Evolutionary conservation across 306 rosid species (phyloP), one percentile per base, ranked within the genome.

Genomic region (Aeschynomene evenia): DNA sequence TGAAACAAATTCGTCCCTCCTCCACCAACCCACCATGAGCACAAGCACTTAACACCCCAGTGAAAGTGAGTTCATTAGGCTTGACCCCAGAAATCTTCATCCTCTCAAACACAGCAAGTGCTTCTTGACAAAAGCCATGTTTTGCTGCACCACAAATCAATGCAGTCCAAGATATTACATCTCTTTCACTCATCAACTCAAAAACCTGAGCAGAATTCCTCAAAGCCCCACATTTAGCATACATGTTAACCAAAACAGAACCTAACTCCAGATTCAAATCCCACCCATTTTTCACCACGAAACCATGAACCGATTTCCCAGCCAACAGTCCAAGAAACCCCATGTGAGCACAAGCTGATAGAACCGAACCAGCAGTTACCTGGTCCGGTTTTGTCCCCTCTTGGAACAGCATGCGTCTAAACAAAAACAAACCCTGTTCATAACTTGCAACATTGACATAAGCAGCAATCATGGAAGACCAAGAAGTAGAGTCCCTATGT

Each of bases 261-360:
- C 91, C 89, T n/a, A 83, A 69, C 73, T 85, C 84, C 42, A 59
- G 75, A 70, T 74, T 78, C 77, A 80, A 63, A 28, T 81, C 76
- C 93, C 91, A 85, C 28, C 74, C 79, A 71, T 87, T 87, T 64
- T 68, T 83, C 63, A 72, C 70, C 0, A 81, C 34, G 62, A 77
- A 87, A 18, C 91, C 86, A 59, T 89, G 96, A 71, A 87, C 73
- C 6, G 96, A 89, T 80, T 83, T 83, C 33, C 93, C 93, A 20
- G 63, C 66, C 53, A 89, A 71, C 28, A 80, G 76, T 36, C 81
- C 94, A 70, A 55, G 36, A 70, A 71, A 53, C 28, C 89, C 86
- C 83, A 83, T 58, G 57, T 77, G 79, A 48, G 84, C 61, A 78
- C 91, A 90, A 9, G 78, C 84, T 3, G 85, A 83, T 49, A 87